Conservation (phyloP, 2,329 filamentous ascomycete genomes). For the Ascosphaera aggregata region DNA sequence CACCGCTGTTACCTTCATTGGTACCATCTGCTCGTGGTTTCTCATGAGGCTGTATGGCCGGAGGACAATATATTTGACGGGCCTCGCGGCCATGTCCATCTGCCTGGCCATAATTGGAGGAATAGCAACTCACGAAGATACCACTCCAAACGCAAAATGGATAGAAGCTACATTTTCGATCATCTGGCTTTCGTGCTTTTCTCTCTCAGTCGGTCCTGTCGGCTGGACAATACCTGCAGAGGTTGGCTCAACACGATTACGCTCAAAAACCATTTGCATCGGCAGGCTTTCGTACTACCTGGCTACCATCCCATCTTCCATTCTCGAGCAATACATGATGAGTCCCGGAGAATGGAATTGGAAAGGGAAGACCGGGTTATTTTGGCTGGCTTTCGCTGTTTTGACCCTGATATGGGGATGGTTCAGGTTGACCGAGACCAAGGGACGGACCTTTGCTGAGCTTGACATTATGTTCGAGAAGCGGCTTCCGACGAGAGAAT, state of each 20-base stretch:
- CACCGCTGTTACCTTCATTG: constrained; percentile 16
- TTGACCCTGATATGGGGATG: constrained; percentile 7
- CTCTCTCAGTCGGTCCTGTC: constrained; percentile 18
- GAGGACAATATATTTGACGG: constrained; percentile 12
- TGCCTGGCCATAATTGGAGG: constrained; percentile 18
- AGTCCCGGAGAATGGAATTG: constrained; percentile 15
- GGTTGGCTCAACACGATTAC: constrained; percentile 19
- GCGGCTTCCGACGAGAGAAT: not conserved
- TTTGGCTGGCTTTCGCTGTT: constrained; percentile 8
- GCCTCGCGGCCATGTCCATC: constrained; percentile 11
- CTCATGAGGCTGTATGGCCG: constrained; percentile 14
- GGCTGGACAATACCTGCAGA: constrained; percentile 25
- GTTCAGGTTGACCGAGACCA: constrained; percentile 9
- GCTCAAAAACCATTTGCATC: constrained; percentile 23
- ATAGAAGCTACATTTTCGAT: constrained; percentile 15
- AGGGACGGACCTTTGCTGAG: constrained; percentile 6
- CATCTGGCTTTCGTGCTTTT: constrained; percentile 18
- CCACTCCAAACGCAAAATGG: constrained; percentile 9
- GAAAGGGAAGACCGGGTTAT: constrained; percentile 14
- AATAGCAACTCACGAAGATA: constrained; percentile 13
- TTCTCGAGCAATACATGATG: constrained; percentile 19
- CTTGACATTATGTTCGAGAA: not conserved
- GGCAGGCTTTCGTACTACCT: constrained; percentile 18
- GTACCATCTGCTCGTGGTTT: constrained; percentile 15
- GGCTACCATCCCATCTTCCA: constrained; percentile 18